phyloP scores from a whole-genome alignment of 2,329 filamentous ascomycete species.

The Aureobasidium subglaciale region DNA sequence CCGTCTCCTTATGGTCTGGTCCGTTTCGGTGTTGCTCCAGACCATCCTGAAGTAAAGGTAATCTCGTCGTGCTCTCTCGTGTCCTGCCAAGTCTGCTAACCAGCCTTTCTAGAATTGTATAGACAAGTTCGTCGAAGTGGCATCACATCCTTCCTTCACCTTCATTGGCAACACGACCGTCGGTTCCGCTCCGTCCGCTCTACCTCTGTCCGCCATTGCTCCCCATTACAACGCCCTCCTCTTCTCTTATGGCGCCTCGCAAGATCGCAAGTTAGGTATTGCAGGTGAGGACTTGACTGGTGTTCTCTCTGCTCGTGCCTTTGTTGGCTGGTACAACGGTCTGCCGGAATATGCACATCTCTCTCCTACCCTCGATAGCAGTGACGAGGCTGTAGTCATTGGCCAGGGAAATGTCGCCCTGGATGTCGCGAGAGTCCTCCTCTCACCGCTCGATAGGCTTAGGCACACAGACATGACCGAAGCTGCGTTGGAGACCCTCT shows the following conservation, averaged over 20 bases:
- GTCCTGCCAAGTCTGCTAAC: not conserved
- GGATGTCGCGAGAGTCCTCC: slow-evolving; percentile 81
- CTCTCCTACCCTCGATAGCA: slow-evolving; percentile 63
- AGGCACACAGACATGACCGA: slow-evolving; percentile 83
- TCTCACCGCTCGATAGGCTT: slow-evolving; percentile 67
- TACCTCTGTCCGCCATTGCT: slow-evolving; percentile 63
- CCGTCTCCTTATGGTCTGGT: slow-evolving; percentile 91
- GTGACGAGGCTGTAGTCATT: slow-evolving; percentile 79
- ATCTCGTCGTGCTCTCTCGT: not conserved
- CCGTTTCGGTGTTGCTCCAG: slow-evolving; percentile 91
- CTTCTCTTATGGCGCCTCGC: slow-evolving; percentile 85
- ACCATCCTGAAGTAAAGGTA: slow-evolving; percentile 97
- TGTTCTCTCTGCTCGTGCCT: slow-evolving; percentile 81
- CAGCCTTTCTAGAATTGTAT: slow-evolving; percentile 67
- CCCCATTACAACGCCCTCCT: slow-evolving; percentile 87
- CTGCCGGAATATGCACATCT: slow-evolving; percentile 72
- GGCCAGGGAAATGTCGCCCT: slow-evolving; percentile 95
- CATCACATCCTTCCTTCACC: slow-evolving; percentile 71
- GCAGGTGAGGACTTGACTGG: slow-evolving; percentile 71
- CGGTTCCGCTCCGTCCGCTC: slow-evolving; percentile 45
- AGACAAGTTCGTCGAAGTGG: slow-evolving; percentile 87
- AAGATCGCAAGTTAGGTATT: slow-evolving; percentile 71
- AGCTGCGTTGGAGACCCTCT: slow-evolving; percentile 67
- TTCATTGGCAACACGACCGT: slow-evolving; percentile 87
- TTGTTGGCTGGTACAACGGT: slow-evolving; percentile 98